Base-by-base conservation (phyloP, 306 rosid species). In the Castanospermum australe region DNA sequence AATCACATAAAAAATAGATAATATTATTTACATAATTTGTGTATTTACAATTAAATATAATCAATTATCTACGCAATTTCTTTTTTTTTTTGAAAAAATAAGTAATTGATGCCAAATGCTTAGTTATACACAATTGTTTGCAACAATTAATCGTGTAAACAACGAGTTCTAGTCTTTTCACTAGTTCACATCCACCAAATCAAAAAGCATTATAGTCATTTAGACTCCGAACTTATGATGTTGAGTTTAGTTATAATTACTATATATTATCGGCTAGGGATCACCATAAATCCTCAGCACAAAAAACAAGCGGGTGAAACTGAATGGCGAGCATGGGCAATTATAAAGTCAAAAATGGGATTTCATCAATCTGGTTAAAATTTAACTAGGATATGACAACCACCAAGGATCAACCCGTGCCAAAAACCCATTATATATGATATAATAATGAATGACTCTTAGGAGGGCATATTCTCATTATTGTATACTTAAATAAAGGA, bases 371-470 rank as follows among this genome's bases (percentile, higher is more conserved):
- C 54, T 71, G 47, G 75, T 64, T 57, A 66, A 81, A 66, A 12
- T 54, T 63, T 51, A 51, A 39, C 47, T 39, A 15, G 51, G 85
- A 81, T 60, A 85, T 60, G 78, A 45, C 75, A 78, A 78, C 73
- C 81, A 78, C 73, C 41, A 73, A 42, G 67, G 59, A 44, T 32
- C 1, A 73, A 68, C 90, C 88, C 88, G 88, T 78, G 86, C 84
- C 84, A 45, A 30, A 64, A 74, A 44, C 84, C 86, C 86, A 85
- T 82, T 44, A 78, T 78, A 75, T 45, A 67, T 77, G 77, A 72
- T 47, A 64, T 63, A 79, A 84, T 79, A 75, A 69, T 82, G 68
- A 81, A 63, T 9, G 54, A 62, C 84, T 82, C 78, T 85, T 82
- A 59, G 20, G 74, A 73, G 71, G 73, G 69, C 54, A 28, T 24